These are phyloP conservation scores for Xylaria sp. DNA, from an alignment of 2,329 filamentous ascomycete species.

Conservation along the genomic window DNA sequence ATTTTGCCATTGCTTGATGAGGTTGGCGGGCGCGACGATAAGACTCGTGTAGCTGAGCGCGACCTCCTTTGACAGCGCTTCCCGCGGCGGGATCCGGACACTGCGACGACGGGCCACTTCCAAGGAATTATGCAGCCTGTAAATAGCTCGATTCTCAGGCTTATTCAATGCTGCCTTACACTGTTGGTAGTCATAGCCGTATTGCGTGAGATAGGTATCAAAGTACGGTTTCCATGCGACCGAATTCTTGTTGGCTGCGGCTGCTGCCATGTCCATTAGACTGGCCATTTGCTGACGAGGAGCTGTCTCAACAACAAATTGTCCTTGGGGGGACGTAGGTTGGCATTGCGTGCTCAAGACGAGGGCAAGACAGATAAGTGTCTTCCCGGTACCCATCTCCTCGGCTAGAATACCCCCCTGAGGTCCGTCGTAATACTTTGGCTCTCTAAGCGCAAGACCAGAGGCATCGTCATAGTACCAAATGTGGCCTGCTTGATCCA, in stretches of 20 bases:
- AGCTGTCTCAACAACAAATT: conserved; percentile 41
- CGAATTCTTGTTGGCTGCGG: conserved; percentile 58
- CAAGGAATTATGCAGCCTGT: conserved; percentile 43
- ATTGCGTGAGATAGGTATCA: conserved; percentile 40
- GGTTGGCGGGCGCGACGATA: conserved; percentile 75
- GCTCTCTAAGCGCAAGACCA: conserved; percentile 57
- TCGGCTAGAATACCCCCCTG: conserved; percentile 75
- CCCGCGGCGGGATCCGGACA: conserved; percentile 33
- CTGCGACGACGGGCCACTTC: conserved; percentile 36
- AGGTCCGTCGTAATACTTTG: conserved; percentile 66
- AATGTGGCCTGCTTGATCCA: conserved; percentile 53
- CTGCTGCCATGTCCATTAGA: conserved; percentile 72
- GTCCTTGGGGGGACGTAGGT: conserved; percentile 58
- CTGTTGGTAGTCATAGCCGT: conserved; percentile 45
- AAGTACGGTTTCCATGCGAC: conserved; percentile 68
- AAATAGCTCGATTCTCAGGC: conserved; percentile 50
- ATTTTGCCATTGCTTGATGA: conserved; percentile 76
- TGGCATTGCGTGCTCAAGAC: conserved; percentile 71
- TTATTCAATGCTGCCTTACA: conserved; percentile 52
- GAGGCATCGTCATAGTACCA: conserved; percentile 70
- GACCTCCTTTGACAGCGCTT: conserved; percentile 43
- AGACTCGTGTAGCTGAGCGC: conserved; percentile 65
- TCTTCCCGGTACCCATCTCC: conserved; percentile 81
- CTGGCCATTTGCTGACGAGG: conserved; percentile 45
- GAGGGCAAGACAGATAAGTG: conserved; percentile 73